phyloP scores from a whole-genome alignment of 2,329 filamentous ascomycete species.

The Diaporthe velutina region DNA sequence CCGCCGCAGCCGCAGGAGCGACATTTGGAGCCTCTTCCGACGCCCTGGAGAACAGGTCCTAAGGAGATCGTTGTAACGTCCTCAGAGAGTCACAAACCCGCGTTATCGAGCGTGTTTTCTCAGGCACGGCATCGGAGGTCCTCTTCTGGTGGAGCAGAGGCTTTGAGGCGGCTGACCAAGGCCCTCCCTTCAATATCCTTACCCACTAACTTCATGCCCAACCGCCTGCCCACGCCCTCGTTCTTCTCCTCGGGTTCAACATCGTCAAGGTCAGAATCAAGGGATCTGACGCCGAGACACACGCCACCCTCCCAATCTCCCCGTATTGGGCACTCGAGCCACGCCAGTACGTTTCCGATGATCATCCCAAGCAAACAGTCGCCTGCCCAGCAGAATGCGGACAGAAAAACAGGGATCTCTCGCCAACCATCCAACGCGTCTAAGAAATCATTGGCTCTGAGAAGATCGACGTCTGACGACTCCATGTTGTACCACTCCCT shows the following conservation, averaged over 20 bases:
- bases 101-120: constrained; percentile 62
- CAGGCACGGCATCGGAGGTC: constrained; percentile 62
- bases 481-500: constrained; percentile 82
- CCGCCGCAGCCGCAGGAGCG: constrained; percentile 39
- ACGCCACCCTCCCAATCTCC: constrained; percentile 41
- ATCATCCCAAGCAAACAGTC: constrained; percentile 23
- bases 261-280: constrained; percentile 45
- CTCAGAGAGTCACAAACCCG: constrained; percentile 48
- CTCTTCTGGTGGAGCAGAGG: constrained; percentile 68
- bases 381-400: constrained; percentile 34
- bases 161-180: constrained; percentile 68
- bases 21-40: constrained; percentile 43
- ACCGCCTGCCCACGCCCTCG: constrained; percentile 52
- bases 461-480: constrained; percentile 79
- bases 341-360: constrained; percentile 31
- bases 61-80: constrained; percentile 51
- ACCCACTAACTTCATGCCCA: constrained; percentile 54
- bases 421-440: constrained; percentile 36
- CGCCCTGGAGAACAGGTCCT: constrained; percentile 58
- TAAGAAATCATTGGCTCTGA: constrained; percentile 55
- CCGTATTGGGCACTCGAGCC: constrained; percentile 41
- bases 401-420: constrained; percentile 26
- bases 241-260: constrained; percentile 53
- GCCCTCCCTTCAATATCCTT: constrained; percentile 69
- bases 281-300: constrained; percentile 41